phyloP scores from a whole-genome alignment of 169 alveolate species.

The Plasmodium coatneyi region DNA sequence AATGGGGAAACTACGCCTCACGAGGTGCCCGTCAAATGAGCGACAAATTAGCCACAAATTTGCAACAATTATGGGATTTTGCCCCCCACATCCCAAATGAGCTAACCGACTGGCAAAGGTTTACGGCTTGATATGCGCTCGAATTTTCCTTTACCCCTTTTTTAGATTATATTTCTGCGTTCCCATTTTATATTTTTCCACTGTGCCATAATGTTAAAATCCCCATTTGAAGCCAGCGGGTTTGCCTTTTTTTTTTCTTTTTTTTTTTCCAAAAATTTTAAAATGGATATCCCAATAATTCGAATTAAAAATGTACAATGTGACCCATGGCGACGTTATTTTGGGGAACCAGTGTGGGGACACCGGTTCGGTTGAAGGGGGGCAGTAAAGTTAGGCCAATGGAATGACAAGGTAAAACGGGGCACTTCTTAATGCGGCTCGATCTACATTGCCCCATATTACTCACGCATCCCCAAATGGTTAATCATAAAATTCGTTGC shows the following conservation, averaged over 20 bases:
- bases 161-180: not conserved
- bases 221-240: not conserved
- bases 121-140: not conserved
- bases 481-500: not conserved
- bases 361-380: not conserved
- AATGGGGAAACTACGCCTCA: not conserved
- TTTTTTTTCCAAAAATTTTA: no score
- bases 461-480: not conserved
- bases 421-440: not conserved
- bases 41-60: no score
- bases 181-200: not conserved
- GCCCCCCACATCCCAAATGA: not conserved
- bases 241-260: not conserved
- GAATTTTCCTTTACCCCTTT: not conserved
- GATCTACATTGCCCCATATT: not conserved
- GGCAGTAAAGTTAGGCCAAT: not conserved
- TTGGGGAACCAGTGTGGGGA: not conserved
- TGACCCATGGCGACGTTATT: not conserved
- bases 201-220: not conserved
- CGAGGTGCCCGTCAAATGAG: not conserved
- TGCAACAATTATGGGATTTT: no score
- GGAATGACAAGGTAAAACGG: not conserved
- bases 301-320: not conserved
- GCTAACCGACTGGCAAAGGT: not conserved
- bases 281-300: not conserved